Evolutionary conservation across 768 basidiomycete species (phyloP), one percentile per base, ranked within the genome.

Genomic region (Melanogaster broomeanus): DNA sequence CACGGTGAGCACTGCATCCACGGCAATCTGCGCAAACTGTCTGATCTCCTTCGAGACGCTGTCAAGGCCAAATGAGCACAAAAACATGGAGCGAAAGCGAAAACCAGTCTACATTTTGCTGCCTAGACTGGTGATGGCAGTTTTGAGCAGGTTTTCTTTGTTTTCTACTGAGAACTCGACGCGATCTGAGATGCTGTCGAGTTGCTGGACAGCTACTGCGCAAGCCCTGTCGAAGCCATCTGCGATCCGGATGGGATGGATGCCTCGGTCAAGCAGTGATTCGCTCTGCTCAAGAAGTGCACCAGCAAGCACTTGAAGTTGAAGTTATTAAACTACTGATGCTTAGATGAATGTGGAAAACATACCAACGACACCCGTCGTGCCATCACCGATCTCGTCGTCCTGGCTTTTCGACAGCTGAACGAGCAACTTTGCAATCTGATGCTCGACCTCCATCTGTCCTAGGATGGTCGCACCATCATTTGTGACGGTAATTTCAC

Each of bases 391-490:
- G 67, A 99, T 96, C 76, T 99, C 97, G 70, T 99, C 97, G 69
- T 99, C 97, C 75, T 99, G 97, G 68, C 90, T 93, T 77, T 95
- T 96, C 16, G 93, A 95, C 37, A 98, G 78, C 65, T 98, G 90
- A 2, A 99, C 97, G 30, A 99, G 82, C 40, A 99, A 82, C 73
- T 97, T 99, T 53, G 97, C 97, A 64, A 99, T 96, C 75, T 96
- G 96, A 68, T 99, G 96, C 64, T 98, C 96, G 45, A 98, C 95
- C 70, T 97, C 93, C 94, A 99, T 98, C 76, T 98, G 96, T 21
- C 93, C 84, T 50, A 99, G 77, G 61, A 99, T 99, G 21, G 97
- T 99, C 6, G 97, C 97, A 44, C 97, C 97, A 72, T 99, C 97
- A 72, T 99, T 99, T 13, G 97, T 98, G 33, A 98, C 96, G 28